A percentile compares a stretch with the other conserved stretches of the same genome.
phyloP scores from a whole-genome alignment of 345 rosid genomes.

The Brassica napus region DNA sequence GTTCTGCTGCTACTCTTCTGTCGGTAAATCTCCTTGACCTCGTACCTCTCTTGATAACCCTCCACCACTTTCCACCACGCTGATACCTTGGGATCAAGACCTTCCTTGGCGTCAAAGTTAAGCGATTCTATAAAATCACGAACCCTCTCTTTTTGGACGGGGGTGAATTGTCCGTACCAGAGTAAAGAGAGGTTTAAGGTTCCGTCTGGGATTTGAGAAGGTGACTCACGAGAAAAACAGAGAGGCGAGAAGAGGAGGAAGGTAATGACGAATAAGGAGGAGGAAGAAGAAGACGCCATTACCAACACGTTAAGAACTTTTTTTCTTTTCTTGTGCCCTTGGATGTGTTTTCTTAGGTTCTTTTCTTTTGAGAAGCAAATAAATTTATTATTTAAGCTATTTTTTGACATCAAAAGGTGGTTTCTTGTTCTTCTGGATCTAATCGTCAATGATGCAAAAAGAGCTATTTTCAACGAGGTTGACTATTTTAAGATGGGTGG shows the following conservation, averaged over 20 bases:
- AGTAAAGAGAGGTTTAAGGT: conserved; percentile 40
- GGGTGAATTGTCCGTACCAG: conserved; percentile 47
- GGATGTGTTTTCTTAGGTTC: conserved; percentile 2
- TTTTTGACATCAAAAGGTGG: conserved; percentile 26
- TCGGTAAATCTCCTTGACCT: conserved; percentile 24
- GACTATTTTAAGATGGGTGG: conserved; percentile 32
- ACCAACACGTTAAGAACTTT: background rate
- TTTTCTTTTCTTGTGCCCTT: conserved; percentile 8
- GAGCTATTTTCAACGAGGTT: conserved; percentile 28
- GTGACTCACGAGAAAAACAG: conserved; percentile 27
- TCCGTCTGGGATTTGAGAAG: conserved; percentile 31
- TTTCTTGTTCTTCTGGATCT: conserved; percentile 15
- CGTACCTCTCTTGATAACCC: conserved; percentile 44
- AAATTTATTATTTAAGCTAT: conserved; percentile 28
- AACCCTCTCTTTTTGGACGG: conserved; percentile 36
- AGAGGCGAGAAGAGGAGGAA: conserved; percentile 35
- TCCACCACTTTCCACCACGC: conserved; percentile 49
- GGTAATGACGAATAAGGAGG: conserved; percentile 13
- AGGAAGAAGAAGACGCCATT: conserved; percentile 26
- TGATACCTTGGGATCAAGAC: conserved; percentile 39
- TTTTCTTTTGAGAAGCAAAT: background rate
- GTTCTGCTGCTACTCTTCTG: conserved; percentile 9
- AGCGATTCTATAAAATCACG: conserved; percentile 45
- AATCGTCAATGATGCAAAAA: conserved; percentile 6
- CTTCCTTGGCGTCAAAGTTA: conserved; percentile 20